Evolutionary conservation across 2,329 filamentous ascomycete species (phyloP).

Genomic region (Dryadomyces quercivorus): DNA sequence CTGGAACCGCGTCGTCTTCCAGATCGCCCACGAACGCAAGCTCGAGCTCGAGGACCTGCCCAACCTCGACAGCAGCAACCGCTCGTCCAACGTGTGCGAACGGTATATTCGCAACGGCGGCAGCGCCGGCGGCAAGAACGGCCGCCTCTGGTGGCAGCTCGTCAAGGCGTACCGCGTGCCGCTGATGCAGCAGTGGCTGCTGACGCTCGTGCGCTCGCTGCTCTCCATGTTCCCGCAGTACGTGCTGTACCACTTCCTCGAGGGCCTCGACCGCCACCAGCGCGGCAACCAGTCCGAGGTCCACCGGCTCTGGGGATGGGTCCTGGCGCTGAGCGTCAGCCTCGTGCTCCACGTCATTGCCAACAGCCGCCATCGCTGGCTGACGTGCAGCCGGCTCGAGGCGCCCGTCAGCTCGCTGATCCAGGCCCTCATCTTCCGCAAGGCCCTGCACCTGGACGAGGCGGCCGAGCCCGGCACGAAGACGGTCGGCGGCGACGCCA

Average conservation of each 20-base stretch:
- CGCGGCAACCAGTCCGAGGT: constrained; percentile 10
- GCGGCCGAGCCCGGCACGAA: constrained; percentile 14
- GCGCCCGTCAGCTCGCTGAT: constrained; percentile 19
- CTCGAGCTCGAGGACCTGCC: constrained; percentile 21
- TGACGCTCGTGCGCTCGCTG: constrained; percentile 19
- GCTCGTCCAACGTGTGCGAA: constrained; percentile 16
- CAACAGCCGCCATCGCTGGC: constrained; percentile 20
- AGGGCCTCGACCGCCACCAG: constrained; percentile 16
- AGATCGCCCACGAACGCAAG: constrained; percentile 17
- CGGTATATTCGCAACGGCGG: constrained; percentile 12
- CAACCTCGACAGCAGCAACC: constrained; percentile 17
- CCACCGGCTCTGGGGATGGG: constrained; percentile 20
- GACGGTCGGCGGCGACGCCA: neutral
- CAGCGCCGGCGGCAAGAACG: constrained; percentile 9
- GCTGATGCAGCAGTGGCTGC: constrained; percentile 19
- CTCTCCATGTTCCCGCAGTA: constrained; percentile 22
- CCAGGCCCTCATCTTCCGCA: constrained; percentile 23
- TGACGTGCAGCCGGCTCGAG: constrained; percentile 20
- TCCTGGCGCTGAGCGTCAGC: constrained; percentile 17
- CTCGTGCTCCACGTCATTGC: constrained; percentile 20
- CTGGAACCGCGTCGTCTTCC: constrained; percentile 21
- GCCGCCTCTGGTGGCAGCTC: constrained; percentile 21
- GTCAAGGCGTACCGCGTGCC: constrained; percentile 16
- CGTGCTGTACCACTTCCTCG: constrained; percentile 23
- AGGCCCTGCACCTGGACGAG: constrained; percentile 22